These are phyloP conservation scores for Pleurotus salmoneostramineus DNA, from an alignment of 768 basidiomycete species.

Conservation along the genomic window DNA sequence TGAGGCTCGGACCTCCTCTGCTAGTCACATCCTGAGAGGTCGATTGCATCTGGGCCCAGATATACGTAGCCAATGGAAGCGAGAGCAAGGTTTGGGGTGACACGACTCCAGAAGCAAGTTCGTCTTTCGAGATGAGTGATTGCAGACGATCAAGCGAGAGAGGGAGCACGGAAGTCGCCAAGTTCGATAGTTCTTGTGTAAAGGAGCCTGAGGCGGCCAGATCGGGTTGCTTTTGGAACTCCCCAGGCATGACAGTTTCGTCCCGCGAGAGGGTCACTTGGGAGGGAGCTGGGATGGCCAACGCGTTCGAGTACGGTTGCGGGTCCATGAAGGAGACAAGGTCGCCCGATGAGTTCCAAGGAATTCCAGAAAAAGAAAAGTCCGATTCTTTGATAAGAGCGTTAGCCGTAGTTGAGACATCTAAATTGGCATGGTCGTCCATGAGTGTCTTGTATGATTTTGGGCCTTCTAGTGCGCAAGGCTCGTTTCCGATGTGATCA, in stretches of 20 bases:
- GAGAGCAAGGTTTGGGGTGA: neutral
- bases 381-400: slow-evolving; percentile 43
- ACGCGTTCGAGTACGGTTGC: too few species aligned
- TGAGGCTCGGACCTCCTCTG: neutral
- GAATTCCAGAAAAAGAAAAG: slow-evolving; percentile 11
- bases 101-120: neutral
- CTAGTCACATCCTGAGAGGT: slow-evolving; percentile 1
- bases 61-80: slow-evolving; percentile 2
- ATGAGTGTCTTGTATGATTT: slow-evolving; percentile 51
- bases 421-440: slow-evolving; percentile 28
- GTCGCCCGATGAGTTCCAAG: too few species aligned
- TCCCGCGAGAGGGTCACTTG: neutral
- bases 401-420: slow-evolving; percentile 9
- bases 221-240: too few species aligned
- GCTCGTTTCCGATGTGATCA: slow-evolving; percentile 39
- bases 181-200: neutral
- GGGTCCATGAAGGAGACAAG: too few species aligned
- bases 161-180: neutral
- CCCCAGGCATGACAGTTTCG: neutral
- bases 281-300: too few species aligned
- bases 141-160: neutral
- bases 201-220: too few species aligned
- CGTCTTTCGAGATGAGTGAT: neutral
- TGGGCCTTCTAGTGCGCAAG: slow-evolving; percentile 44
- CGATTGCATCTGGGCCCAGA: neutral